Percentiles rank a stretch among this genome's conserved stretches.
phyloP scores from a whole-genome alignment of 805 yeast species.

The Kodamaea leandrae region DNA sequence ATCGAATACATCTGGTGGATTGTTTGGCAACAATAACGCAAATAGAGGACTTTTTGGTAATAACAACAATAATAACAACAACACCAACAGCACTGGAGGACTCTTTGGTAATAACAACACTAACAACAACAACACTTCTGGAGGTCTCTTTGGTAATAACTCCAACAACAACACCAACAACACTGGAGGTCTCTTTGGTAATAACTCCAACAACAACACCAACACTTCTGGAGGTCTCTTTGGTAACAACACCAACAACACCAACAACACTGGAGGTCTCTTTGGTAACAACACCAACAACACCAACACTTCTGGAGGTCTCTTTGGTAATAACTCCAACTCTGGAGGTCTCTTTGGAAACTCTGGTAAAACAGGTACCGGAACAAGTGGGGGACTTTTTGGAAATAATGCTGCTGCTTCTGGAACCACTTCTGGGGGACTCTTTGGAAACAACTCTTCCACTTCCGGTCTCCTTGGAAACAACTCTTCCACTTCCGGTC shows the following conservation, averaged over 20 bases:
- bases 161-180: not conserved
- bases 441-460: slow-evolving; percentile 9
- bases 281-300: slow-evolving; percentile 18
- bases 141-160: slow-evolving; percentile 8
- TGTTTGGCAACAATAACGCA: slow-evolving; percentile 11
- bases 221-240: slow-evolving; percentile 3
- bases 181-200: slow-evolving; percentile 8
- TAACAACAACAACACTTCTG: slow-evolving; percentile 24
- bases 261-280: slow-evolving; percentile 13
- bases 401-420: slow-evolving; percentile 16
- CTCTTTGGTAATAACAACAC: slow-evolving; percentile 23
- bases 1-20: slow-evolving; percentile 4
- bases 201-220: not conserved
- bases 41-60: slow-evolving; percentile 4
- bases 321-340: slow-evolving; percentile 20
- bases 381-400: slow-evolving; percentile 23
- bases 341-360: slow-evolving; percentile 27
- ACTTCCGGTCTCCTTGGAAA: slow-evolving; percentile 16
- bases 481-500: slow-evolving; percentile 12
- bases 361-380: no score
- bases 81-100: slow-evolving; percentile 6
- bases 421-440: slow-evolving; percentile 11
- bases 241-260: slow-evolving; percentile 2
- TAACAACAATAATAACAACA: not conserved
- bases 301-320: slow-evolving; percentile 25